Evolutionary conservation across 1,139 yeast species (phyloP), one percentile per base, ranked within the genome.

Genomic region (Debaryomyces subglobosus): DNA sequence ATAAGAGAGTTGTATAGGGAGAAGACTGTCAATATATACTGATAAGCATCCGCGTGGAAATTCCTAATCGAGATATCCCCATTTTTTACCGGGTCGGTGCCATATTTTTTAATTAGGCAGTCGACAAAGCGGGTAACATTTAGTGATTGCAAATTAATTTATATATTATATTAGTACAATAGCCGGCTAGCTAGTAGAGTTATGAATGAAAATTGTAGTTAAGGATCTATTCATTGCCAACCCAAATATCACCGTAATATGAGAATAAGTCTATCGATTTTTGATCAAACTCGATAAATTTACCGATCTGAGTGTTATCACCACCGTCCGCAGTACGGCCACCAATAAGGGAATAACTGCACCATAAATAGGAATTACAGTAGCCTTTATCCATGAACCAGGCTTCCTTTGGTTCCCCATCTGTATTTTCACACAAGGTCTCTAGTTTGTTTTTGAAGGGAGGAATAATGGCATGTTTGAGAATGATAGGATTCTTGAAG

Each of bases 311-410:
- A 6, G 64, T 58, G 46, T 61, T 67, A 40, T 65, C 68, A 4
- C 40, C 47, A 4, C 65, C 69, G 30, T 55, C 57, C 5, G 48
- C 39, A 3, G 64, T 59, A 3, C 40, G 53, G 2, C 74, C 79
- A 38, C 80, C 80, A 48, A 75, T 64, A 13, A 61, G 53, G 35
- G 75, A 72, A 54, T 72, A 75, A 1, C 77, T 79, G 66, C 81
- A 76, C 74, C 79, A 76, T 39, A 74, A 57, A 50, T 76, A 75
- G 10, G 71, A 65, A 30, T 67, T 67, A 62, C 81, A 75, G 47
- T 74, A 74, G 15, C 52, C 57, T 39, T 37, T 48, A 23, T 63
- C 67, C 69, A 67, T 67, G 21, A 46, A 42, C 74, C 74, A 69
- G 8, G 69, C 72, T 50, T 57, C 55, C 29, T 53, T 55, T 27